Percentiles rank a stretch among this genome's conserved stretches.
Evolutionary conservation across 2,329 filamentous ascomycete genomes (phyloP).

Genomic region (Aspergillus neoniger): DNA sequence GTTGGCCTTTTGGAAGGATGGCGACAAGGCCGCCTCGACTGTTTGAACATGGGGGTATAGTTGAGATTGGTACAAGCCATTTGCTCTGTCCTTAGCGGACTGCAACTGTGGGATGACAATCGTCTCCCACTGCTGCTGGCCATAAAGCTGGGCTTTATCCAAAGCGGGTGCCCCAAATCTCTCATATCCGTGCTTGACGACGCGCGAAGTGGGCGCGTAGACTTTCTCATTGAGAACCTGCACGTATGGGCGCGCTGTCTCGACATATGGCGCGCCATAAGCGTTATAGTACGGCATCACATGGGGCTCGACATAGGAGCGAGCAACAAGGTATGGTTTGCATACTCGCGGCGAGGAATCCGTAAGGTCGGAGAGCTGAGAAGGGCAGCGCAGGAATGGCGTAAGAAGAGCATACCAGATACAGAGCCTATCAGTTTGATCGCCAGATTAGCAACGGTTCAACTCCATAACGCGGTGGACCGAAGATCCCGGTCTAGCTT

Average conservation of each 20-base stretch:
- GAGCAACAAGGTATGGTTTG: conserved; percentile 72
- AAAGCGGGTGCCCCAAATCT: conserved; percentile 76
- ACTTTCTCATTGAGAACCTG: conserved; percentile 60
- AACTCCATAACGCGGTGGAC: background rate
- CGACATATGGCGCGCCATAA: conserved; percentile 81
- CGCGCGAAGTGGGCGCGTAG: conserved; percentile 66
- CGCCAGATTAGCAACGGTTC: background rate
- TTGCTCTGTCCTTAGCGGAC: conserved; percentile 62
- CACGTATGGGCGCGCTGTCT: conserved; percentile 72
- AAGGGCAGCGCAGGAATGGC: conserved; percentile 78
- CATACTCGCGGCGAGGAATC: conserved; percentile 75
- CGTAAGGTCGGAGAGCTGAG: conserved; percentile 66
- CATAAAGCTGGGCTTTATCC: conserved; percentile 66
- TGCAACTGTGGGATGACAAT: conserved; percentile 73
- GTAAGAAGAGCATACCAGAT: conserved; percentile 87
- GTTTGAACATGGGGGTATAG: conserved; percentile 74
- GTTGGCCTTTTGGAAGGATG: conserved; percentile 76
- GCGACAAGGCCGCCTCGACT: conserved; percentile 59
- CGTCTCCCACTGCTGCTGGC: conserved; percentile 73
- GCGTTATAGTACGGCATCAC: conserved; percentile 80
- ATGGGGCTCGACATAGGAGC: conserved; percentile 69
- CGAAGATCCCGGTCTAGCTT: conserved; percentile 8
- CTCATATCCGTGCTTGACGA: conserved; percentile 62
- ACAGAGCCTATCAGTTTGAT: conserved; percentile 59
- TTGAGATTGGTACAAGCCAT: conserved; percentile 67